Conservation (phyloP, 306 rosid genomes). For the Vigna nakashimae region DNA sequence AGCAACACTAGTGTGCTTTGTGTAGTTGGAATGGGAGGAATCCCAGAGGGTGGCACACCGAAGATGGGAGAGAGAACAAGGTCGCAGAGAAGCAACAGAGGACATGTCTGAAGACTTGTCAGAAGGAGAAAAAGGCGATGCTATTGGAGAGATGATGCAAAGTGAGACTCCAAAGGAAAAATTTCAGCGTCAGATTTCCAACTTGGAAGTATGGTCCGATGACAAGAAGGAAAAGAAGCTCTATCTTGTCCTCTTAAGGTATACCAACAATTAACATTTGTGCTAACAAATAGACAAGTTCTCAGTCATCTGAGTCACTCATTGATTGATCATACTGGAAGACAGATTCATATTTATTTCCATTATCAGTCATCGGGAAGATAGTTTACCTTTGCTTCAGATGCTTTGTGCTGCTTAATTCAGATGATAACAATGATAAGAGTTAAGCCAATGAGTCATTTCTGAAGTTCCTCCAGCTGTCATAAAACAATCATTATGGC, state of each 20-base stretch:
- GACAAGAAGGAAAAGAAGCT: slow-evolving; percentile 86
- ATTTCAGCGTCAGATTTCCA: slow-evolving; percentile 63
- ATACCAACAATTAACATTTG: not conserved
- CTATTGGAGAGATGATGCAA: slow-evolving; percentile 52
- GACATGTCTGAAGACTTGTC: slow-evolving; percentile 92
- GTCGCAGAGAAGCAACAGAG: slow-evolving; percentile 77
- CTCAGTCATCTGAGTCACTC: slow-evolving; percentile 5
- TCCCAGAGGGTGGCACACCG: slow-evolving; percentile 64
- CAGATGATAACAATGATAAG: slow-evolving; percentile 9
- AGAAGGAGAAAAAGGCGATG: slow-evolving; percentile 86
- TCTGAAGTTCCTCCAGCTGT: not conserved
- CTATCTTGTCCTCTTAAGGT: slow-evolving; percentile 85
- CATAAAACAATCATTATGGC: not conserved
- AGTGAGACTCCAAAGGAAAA: slow-evolving; percentile 48
- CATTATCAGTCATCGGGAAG: slow-evolving; percentile 8
- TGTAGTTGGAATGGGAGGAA: slow-evolving; percentile 85
- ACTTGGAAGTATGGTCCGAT: slow-evolving; percentile 87
- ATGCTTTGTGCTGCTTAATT: not conserved
- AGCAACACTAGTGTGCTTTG: slow-evolving; percentile 26
- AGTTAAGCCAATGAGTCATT: not conserved
- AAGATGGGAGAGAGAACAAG: slow-evolving; percentile 88
- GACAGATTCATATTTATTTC: slow-evolving; percentile 34
- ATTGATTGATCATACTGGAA: slow-evolving; percentile 17
- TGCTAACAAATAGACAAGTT: slow-evolving; percentile 8
- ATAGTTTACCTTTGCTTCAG: not conserved